A percentile compares a stretch with the other conserved stretches of the same genome.
These are phyloP conservation scores for Onygena corvina DNA, from an alignment of 2,329 filamentous ascomycete genomes.

Conservation along the genomic window DNA sequence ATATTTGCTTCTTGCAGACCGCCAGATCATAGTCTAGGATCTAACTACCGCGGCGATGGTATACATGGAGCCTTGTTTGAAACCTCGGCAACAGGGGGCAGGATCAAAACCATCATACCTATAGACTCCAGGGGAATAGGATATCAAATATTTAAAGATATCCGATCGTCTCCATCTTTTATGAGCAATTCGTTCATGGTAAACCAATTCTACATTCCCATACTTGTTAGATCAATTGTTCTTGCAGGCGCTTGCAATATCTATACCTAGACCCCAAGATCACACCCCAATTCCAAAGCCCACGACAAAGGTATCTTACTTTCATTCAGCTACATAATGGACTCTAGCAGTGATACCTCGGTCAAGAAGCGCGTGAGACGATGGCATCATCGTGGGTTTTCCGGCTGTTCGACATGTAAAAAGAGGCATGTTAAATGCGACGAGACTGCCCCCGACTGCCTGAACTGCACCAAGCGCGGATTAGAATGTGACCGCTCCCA, in stretches of 20 bases:
- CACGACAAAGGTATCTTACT: no score
- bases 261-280: neutral
- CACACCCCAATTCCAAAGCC: no score
- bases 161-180: neutral
- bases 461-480: constrained; percentile 28
- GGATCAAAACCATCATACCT: neutral
- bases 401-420: constrained; percentile 32
- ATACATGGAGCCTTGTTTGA: neutral
- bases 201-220: neutral
- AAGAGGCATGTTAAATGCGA: constrained; percentile 31
- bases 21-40: neutral
- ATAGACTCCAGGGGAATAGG: neutral
- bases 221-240: no score
- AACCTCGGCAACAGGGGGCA: neutral
- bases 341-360: constrained; percentile 9
- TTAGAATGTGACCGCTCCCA: constrained; percentile 26
- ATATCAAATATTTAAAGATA: neutral
- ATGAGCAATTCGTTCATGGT: neutral
- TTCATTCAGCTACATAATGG: neutral
- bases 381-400: constrained; percentile 34
- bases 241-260: no score
- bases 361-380: constrained; percentile 26
- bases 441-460: constrained; percentile 27
- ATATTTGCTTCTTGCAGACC: neutral
- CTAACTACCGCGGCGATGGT: neutral